Base-by-base conservation (phyloP, 306 rosid species). In the Begonia loranthoides region DNA sequence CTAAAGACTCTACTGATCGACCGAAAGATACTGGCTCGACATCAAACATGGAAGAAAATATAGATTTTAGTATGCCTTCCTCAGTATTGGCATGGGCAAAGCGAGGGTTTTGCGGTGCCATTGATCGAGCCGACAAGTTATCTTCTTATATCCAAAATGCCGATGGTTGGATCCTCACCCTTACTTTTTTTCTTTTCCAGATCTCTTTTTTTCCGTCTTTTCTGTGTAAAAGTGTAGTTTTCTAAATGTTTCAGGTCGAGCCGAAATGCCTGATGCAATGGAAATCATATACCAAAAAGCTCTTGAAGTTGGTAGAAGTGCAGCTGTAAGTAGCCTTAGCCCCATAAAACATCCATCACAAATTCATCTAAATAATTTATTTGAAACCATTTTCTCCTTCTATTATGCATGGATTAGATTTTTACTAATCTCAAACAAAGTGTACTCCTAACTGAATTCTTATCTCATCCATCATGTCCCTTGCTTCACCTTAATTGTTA, bases 231-330 rank as follows among this genome's bases (percentile, higher is more conserved):
- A 45, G 4, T 13, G 16, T 17, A 46, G 51, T 13, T 39, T 66
- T 34, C 58, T 54, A 8, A 10, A 49, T 17, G 16, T 57, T 60
- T 57, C 62, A 78, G 84, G 68, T 45, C 57, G 63, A 1, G 66
- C 78, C 39, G 73, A 74, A 73, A 77, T 92, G 87, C 99, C 99
- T 14, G 94, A 92, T 49, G 94, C 88, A 39, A 83, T 92, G 82
- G 96, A 83, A 66, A 76, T 74, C 11, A 65, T 78, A 58, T 78
- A 54, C 73, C 68, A 61, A 56, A 58, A 70, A 21, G 84, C 84
- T 7, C 72, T 78, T 3, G 48, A 55, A 13, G 34, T 76, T 2
- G 99, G 94, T 54, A 80, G 13, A 48, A 68, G 33, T 51, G 96
- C 79, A 9, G 94, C 93, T 61, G 99, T 90, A 61, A 74, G 99